Evolutionary conservation across 2,329 filamentous ascomycete genomes (phyloP).

Genomic region (Bertia moriformis): DNA sequence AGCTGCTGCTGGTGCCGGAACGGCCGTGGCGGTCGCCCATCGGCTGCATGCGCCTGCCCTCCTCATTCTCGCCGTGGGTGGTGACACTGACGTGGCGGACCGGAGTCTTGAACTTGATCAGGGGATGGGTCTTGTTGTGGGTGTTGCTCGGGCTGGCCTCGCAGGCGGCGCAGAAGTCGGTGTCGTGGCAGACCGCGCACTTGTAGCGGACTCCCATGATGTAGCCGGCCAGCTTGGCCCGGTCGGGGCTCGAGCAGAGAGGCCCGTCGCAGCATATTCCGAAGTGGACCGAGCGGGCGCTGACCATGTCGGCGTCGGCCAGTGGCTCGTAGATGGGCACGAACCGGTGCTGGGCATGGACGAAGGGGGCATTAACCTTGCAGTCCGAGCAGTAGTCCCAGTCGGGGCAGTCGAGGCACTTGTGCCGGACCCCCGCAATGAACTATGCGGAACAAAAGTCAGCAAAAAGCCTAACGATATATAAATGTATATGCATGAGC

Average conservation of each 20-base stretch:
- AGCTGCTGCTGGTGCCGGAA: slow-evolving; percentile 4
- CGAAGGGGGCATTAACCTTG: slow-evolving; percentile 46
- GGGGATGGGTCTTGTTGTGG: slow-evolving; percentile 86
- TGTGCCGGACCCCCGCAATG: slow-evolving; percentile 82
- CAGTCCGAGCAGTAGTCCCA: slow-evolving; percentile 89
- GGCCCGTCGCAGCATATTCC: slow-evolving; percentile 94
- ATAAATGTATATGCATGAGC: too few relatives aligned
- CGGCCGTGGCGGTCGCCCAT: slow-evolving; percentile 51
- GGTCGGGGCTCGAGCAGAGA: slow-evolving; percentile 50
- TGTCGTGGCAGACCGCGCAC: slow-evolving; percentile 88
- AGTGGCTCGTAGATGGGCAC: slow-evolving; percentile 71
- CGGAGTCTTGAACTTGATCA: slow-evolving; percentile 93
- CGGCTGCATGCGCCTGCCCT: slow-evolving; percentile 47
- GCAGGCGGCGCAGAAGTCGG: slow-evolving; percentile 87
- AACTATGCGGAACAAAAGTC: slow-evolving; percentile 31
- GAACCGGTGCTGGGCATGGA: slow-evolving; percentile 76
- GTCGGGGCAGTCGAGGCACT: slow-evolving; percentile 91
- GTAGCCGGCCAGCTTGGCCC: slow-evolving; percentile 47
- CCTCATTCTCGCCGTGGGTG: slow-evolving; percentile 64
- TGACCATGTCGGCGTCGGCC: slow-evolving; percentile 20
- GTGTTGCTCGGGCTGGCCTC: slow-evolving; percentile 72
- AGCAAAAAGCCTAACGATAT: neutral
- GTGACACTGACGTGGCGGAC: slow-evolving; percentile 78
- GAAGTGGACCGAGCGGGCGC: slow-evolving; percentile 42
- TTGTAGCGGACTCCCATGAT: slow-evolving; percentile 87